Conservation (phyloP, 495 filamentous ascomycete species). For the Penicillium paxilli region DNA sequence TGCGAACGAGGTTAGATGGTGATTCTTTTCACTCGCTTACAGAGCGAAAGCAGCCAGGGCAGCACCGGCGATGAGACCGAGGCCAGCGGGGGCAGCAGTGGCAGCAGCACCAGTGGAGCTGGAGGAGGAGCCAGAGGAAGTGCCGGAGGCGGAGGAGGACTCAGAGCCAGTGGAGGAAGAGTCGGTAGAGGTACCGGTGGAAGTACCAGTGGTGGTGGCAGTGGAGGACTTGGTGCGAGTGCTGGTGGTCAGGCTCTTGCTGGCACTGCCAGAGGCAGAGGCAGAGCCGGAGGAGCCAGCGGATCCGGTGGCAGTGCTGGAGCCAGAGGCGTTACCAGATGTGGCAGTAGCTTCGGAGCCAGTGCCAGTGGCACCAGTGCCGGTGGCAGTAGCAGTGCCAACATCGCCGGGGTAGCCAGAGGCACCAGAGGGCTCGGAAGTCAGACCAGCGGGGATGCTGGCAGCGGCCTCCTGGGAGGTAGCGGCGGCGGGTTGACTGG, state of each 20-base stretch:
- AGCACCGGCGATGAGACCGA: constrained; percentile 47
- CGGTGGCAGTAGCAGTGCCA: constrained; percentile 12
- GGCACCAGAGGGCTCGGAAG: constrained; percentile 8
- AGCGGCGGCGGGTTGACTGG: constrained; percentile 34
- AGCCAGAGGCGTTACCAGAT: not conserved
- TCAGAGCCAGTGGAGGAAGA: constrained; percentile 21
- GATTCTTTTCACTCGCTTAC: constrained; percentile 23
- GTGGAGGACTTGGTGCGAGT: constrained; percentile 6
- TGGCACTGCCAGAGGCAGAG: constrained; percentile 1
- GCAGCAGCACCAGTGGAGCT: constrained; percentile 33
- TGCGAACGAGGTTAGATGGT: constrained; percentile 2
- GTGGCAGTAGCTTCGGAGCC: not conserved
- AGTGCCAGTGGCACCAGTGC: constrained; percentile 3
- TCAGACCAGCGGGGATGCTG: constrained; percentile 36
- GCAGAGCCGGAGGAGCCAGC: not conserved
- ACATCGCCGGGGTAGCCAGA: not conserved
- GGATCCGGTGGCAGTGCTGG: constrained; percentile 2
- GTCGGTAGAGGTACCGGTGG: constrained; percentile 9
- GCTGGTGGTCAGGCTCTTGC: not conserved
- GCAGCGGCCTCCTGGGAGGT: constrained; percentile 31
- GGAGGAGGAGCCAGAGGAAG: constrained; percentile 22
- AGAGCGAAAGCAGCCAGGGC: constrained; percentile 47
- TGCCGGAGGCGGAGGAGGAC: constrained; percentile 19
- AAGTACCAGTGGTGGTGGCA: constrained; percentile 23
- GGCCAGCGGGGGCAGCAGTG: constrained; percentile 35